Percentiles rank a stretch among this genome's conserved stretches.
Evolutionary conservation across 768 basidiomycete species (phyloP).

Genomic region (Pisolithus orientalis): DNA sequence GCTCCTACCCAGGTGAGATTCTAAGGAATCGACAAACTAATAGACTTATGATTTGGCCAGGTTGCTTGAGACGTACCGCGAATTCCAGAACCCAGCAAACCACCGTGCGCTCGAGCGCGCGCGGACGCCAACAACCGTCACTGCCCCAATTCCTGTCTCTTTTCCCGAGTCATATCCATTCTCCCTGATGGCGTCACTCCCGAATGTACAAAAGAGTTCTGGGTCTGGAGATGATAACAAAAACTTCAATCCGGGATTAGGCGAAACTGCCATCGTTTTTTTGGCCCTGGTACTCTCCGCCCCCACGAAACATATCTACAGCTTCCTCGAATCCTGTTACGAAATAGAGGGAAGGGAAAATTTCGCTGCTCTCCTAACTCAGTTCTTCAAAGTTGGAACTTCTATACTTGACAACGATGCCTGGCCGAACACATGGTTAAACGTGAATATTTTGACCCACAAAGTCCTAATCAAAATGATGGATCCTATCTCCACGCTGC

Average conservation of each 20-base stretch:
- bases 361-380: conserved; percentile 60
- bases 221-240: conserved; percentile 40
- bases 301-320: conserved; percentile 67
- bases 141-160: conserved; percentile 61
- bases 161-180: conserved; percentile 96
- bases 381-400: conserved; percentile 73
- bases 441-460: conserved; percentile 83
- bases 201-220: conserved; percentile 43
- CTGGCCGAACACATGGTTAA: conserved; percentile 88
- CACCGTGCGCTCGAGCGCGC: conserved; percentile 64
- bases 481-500: conserved; percentile 71
- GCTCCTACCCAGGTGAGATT: conserved; percentile 72
- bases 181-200: conserved; percentile 64
- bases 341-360: conserved; percentile 88
- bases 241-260: conserved; percentile 68
- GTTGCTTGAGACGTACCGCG: conserved; percentile 81
- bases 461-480: conserved; percentile 84
- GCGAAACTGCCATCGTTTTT: conserved; percentile 83
- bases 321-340: conserved; percentile 71
- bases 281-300: conserved; percentile 77
- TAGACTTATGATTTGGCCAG: conserved; percentile 32
- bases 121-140: conserved; percentile 51
- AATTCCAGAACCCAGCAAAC: conserved; percentile 66
- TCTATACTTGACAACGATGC: conserved; percentile 85
- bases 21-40: neutral